phyloP scores from a whole-genome alignment of 495 filamentous ascomycete species.

The Aspergillus avenaceus region DNA sequence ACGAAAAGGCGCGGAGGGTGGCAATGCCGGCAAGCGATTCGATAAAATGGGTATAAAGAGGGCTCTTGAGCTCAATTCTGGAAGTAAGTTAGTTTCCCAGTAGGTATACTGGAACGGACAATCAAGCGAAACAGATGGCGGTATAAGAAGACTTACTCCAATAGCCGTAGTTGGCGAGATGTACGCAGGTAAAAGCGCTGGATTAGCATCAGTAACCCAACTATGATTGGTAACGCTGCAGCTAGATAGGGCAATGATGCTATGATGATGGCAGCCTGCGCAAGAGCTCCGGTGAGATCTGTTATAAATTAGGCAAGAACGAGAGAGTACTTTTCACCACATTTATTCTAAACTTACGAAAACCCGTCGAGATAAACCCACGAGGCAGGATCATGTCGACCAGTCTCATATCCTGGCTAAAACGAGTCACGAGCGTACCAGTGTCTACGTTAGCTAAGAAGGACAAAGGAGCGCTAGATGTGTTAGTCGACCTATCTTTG shows the following conservation, averaged over 20 bases:
- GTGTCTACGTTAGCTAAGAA: constrained; percentile 36
- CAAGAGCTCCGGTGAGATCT: constrained; percentile 17
- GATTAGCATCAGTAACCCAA: constrained; percentile 50
- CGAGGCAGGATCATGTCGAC: constrained; percentile 33
- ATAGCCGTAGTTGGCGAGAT: constrained; percentile 73
- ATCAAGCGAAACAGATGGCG: no score
- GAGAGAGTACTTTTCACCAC: background rate
- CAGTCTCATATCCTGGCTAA: constrained; percentile 44
- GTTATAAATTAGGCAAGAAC: background rate
- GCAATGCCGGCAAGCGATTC: constrained; percentile 34
- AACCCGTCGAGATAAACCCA: constrained; percentile 14
- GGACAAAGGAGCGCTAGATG: constrained; percentile 18
- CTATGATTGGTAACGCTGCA: constrained; percentile 16
- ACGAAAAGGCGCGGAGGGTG: constrained; percentile 40
- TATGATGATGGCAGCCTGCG: constrained; percentile 18
- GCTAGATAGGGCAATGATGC: constrained; percentile 30
- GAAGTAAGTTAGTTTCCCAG: background rate
- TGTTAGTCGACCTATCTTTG: constrained; percentile 1
- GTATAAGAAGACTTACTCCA: constrained; percentile 55
- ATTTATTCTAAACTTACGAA: constrained; percentile 6
- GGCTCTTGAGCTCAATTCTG: constrained; percentile 37
- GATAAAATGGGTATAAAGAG: constrained; percentile 39
- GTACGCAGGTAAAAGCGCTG: constrained; percentile 83
- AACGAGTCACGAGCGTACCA: constrained; percentile 38
- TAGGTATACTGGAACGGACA: no score